Evolutionary conservation across 2,329 filamentous ascomycete genomes (phyloP), one percentile per base, ranked within the genome.

Genomic region (Hirsutella thompsonii): DNA sequence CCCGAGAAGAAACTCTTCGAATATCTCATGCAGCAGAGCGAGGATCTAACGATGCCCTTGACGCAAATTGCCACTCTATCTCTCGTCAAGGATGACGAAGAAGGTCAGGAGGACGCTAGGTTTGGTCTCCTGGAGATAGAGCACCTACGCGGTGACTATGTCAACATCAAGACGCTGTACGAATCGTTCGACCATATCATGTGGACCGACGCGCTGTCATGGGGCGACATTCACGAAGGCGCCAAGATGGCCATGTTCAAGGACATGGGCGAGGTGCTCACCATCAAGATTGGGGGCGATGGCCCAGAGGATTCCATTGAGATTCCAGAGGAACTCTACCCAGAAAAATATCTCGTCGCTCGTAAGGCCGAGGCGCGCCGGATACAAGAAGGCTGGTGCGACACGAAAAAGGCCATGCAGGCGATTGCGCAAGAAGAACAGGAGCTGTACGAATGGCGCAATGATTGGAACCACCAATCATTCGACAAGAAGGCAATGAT

Each of bases 311-410:
- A 64, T 36, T 60, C 61, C 3, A 59, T 74, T 34, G 68, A 74
- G 3, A 66, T 77, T 28, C 73, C 73, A 5, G 55, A 58, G 34
- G 55, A 67, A 11, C 66, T 74, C 45, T 76, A 73, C 47, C 66
- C 70, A 1, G 72, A 76, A 52, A 66, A 63, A n/a, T 77, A 76
- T 43, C 53, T 72, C 39, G 56, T 60, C 37, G 55, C 49, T 10
- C 63, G 66, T 13, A 67, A 64, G 41, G 57, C 68, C 10, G 64
- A 69, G 40, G 67, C 71, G 13, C 46, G 64, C 8, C 59, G 62
- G 8, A 70, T 74, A 34, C 66, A 68, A 44, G 43, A 45, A 11
- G 60, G 52, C 1, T 61, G 54, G 56, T 53, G 52, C 30, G 50
- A 58, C 16, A 58, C 55, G 4, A 61, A 60, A 40, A 48, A 46